Percentiles rank a stretch among this genome's conserved stretches.
phyloP scores from a whole-genome alignment of 1,284 basidiomycete species.

The Fomes fomentarius region DNA sequence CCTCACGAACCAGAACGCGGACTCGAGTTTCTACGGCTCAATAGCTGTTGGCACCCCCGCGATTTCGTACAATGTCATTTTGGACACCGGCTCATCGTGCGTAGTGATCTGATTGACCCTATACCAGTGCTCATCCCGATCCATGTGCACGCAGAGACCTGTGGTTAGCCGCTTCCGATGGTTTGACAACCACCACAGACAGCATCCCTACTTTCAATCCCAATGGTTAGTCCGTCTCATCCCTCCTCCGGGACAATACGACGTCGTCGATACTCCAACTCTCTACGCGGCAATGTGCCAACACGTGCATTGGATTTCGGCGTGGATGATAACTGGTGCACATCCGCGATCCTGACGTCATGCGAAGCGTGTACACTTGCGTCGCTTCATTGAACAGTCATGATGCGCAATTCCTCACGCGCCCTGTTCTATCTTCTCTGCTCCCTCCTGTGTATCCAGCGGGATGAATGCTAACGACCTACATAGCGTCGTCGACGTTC shows the following conservation, averaged over 20 bases:
- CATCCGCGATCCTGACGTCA: not conserved
- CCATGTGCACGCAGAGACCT: constrained; percentile 26
- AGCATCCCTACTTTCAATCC: constrained; percentile 31
- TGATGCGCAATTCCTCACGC: not conserved
- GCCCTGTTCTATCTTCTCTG: not conserved
- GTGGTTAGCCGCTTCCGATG: constrained; percentile 31
- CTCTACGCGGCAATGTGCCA: no score
- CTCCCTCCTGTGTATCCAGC: no score
- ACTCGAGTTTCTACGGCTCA: constrained; percentile 43
- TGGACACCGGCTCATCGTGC: constrained; percentile 64
- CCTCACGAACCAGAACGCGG: constrained; percentile 33
- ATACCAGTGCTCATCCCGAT: not conserved
- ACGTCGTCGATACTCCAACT: not conserved
- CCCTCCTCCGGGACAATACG: no score
- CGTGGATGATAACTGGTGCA: not conserved
- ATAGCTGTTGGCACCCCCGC: constrained; percentile 46
- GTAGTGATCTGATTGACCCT: constrained; percentile 16
- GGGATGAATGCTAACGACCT: not conserved
- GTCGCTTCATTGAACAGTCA: no score
- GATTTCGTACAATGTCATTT: constrained; percentile 40
- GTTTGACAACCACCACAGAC: constrained; percentile 11
- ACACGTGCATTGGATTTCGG: no score
- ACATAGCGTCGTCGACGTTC: constrained; percentile 33
- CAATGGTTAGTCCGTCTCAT: constrained; percentile 13
- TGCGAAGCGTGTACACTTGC: no score